A percentile compares a stretch with the other conserved stretches of the same genome.
Evolutionary conservation across 2,329 filamentous ascomycete species (phyloP).

Genomic region (Trichoderma afroharzianum): DNA sequence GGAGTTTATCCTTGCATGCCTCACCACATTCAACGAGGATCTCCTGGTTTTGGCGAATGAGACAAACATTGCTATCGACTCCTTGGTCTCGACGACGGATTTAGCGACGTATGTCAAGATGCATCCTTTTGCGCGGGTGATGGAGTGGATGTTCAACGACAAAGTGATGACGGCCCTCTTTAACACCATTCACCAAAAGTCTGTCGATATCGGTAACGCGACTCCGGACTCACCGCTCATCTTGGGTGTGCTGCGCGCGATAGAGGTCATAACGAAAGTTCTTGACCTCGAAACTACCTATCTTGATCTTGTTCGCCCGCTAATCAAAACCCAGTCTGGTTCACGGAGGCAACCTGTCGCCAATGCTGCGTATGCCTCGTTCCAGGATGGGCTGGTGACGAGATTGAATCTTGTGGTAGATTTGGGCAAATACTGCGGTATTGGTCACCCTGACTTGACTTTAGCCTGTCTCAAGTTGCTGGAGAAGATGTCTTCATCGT

Average conservation of each 20-base stretch:
- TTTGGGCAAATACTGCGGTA: slow-evolving; percentile 80
- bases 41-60: slow-evolving; percentile 81
- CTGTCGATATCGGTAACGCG: slow-evolving; percentile 67
- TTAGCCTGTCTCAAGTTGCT: slow-evolving; percentile 77
- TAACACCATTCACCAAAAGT: slow-evolving; percentile 71
- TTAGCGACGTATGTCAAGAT: slow-evolving; percentile 77
- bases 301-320: slow-evolving; percentile 77
- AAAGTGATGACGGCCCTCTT: slow-evolving; percentile 79
- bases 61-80: slow-evolving; percentile 71
- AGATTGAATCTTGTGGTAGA: slow-evolving; percentile 76
- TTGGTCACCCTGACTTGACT: slow-evolving; percentile 76
- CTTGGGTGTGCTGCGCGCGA: slow-evolving; percentile 70
- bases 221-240: slow-evolving; percentile 77
- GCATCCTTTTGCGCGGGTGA: slow-evolving; percentile 89
- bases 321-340: slow-evolving; percentile 64
- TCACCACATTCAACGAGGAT: slow-evolving; percentile 90
- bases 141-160: slow-evolving; percentile 98
- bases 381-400: slow-evolving; percentile 86
- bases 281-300: slow-evolving; percentile 89
- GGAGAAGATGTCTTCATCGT: slow-evolving; percentile 80
- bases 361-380: slow-evolving; percentile 70
- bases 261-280: slow-evolving; percentile 79
- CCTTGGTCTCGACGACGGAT: slow-evolving; percentile 68
- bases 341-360: slow-evolving; percentile 60
- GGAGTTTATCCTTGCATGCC: slow-evolving; percentile 73